A percentile compares a stretch with the other conserved stretches of the same genome.
Conservation (phyloP, 1,139 yeast species). For the Sugiyamaella pinicola region DNA sequence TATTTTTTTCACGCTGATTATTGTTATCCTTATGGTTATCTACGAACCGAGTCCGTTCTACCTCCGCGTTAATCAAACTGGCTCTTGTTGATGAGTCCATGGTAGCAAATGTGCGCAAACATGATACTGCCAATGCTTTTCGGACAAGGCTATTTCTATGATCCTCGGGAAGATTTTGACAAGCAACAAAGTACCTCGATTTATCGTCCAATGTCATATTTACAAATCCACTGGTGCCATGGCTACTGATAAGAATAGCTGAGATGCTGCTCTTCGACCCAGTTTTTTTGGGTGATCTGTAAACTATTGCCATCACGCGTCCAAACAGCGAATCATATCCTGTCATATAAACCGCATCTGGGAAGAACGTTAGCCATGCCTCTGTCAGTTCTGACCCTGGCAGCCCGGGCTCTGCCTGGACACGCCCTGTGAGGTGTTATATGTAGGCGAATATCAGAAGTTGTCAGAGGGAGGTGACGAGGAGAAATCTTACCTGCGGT, state of each 20-base stretch:
- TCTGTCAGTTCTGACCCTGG: not conserved
- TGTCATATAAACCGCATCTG: constrained; percentile 45
- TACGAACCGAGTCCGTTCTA: constrained; percentile 25
- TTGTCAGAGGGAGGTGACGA: too few relatives aligned
- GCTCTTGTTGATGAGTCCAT: constrained; percentile 44
- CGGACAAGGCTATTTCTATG: constrained; percentile 62
- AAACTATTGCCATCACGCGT: constrained; percentile 40
- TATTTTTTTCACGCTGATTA: constrained; percentile 6
- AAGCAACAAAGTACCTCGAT: constrained; percentile 78
- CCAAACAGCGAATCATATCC: constrained; percentile 44
- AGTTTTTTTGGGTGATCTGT: constrained; percentile 27
- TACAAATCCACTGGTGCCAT: constrained; percentile 66
- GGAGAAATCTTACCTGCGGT: constrained; percentile 31
- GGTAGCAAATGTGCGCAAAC: constrained; percentile 66
- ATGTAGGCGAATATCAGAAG: too few relatives aligned
- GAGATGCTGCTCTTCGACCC: constrained; percentile 45
- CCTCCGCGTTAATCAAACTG: constrained; percentile 26
- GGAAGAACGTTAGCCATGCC: constrained; percentile 11
- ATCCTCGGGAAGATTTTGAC: constrained; percentile 61
- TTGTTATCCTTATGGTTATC: too few relatives aligned
- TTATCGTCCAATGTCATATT: constrained; percentile 60
- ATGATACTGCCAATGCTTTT: constrained; percentile 73
- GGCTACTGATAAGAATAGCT: constrained; percentile 64
- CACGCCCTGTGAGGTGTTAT: too few relatives aligned
- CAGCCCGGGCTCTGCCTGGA: too few relatives aligned